Base-by-base conservation (phyloP, 1,284 basidiomycete species). In the Cryptococcus floricola region DNA sequence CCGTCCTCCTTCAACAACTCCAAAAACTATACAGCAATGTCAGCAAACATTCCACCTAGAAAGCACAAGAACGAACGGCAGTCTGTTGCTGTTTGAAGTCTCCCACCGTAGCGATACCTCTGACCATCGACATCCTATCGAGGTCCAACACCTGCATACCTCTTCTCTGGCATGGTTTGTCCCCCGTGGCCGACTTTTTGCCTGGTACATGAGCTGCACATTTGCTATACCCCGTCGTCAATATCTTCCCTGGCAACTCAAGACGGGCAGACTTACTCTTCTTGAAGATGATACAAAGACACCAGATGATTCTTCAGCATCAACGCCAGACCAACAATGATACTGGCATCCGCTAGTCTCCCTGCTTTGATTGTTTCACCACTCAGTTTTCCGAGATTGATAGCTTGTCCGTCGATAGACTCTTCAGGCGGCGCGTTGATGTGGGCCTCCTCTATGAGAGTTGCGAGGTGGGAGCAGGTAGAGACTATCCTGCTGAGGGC, bases 241-340 rank as follows among this genome's bases (percentile, higher is more conserved):
- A 14, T 8, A 28, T 59, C 44, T 39, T 5, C 39, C 31, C 18
- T 31, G 53, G n/a, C n/a, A 44, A 23, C 3, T 23, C 23, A 23
- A 23, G 23, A 4, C 19, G 52, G 27, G 18, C 8, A 14, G 8
- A 70, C 87, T 62, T 70, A 94, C 89, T 91, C 90, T 79, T 94
- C 91, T 1, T 89, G 87, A 44, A 96, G 73, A 2, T 85, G 84
- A 71, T 95, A 97, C 25, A 89, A 64, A 0, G 76, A 74, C 70
- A 96, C 90, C 52, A 97, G 79, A 72, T 94, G 83, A 14, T 87
- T 82, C 69, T 93, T 93, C 41, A 95, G 80, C 39, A 92, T 76
- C 80, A 96, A 85, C 47, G 89, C 84, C 67, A 95, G 83, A 18
- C 85, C 85, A 23, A 92, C 81, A 41, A 90, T 81, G 23, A 92